Conservation (phyloP, 1,139 yeast species). For the Yamadazyma diddensiae region DNA sequence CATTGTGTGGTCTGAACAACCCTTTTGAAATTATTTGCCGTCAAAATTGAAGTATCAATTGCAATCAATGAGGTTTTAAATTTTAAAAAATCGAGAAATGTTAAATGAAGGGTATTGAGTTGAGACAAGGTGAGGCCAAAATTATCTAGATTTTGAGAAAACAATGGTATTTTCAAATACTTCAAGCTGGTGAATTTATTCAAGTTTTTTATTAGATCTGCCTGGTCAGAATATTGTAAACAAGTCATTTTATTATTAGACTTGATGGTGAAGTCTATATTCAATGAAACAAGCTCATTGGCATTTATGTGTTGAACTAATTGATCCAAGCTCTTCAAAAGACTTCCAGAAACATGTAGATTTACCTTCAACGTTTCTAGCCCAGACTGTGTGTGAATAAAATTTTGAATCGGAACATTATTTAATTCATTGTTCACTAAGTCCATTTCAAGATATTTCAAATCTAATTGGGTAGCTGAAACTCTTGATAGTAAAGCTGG, state of each 20-base stretch:
- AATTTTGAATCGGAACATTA: constrained; percentile 13
- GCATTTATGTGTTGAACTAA: constrained; percentile 8
- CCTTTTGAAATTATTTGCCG: constrained; percentile 3
- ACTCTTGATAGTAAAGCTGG: constrained; percentile 8
- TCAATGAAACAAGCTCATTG: constrained; percentile 3
- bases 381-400: constrained; percentile 8
- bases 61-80: constrained; percentile 9
- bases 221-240: constrained; percentile 3
- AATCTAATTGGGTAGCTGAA: constrained; percentile 13
- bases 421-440: constrained; percentile 18
- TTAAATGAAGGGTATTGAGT: constrained; percentile 6
- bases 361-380: constrained; percentile 16
- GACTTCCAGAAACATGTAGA: constrained; percentile 15
- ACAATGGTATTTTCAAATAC: constrained; percentile 27
- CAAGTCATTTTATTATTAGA: constrained; percentile 5
- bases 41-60: constrained; percentile 6
- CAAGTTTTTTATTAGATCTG: constrained; percentile 3
- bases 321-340: constrained; percentile 12
- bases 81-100: constrained; percentile 8
- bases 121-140: constrained; percentile 4
- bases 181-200: constrained; percentile 5
- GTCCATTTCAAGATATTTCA: constrained; percentile 15
- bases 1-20: constrained; percentile 2
- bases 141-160: constrained; percentile 35
- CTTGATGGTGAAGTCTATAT: constrained; percentile 6